Evolutionary conservation across 768 basidiomycete genomes (phyloP).

Genomic region (Boletus huronensis): DNA sequence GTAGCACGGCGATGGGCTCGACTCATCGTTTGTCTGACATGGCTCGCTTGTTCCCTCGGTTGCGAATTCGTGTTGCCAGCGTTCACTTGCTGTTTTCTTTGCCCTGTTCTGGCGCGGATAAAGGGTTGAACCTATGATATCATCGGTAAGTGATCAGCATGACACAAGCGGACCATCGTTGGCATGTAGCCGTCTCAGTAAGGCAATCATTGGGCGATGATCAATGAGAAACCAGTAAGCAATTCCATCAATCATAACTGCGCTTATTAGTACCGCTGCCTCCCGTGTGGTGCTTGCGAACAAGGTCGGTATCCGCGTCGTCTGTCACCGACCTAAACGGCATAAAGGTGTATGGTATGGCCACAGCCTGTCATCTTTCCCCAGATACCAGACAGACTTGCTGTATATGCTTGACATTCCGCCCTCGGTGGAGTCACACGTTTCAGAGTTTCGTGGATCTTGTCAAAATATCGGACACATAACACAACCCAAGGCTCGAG

Average conservation of each 20-base stretch:
- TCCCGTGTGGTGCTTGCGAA: neutral
- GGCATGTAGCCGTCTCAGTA: neutral
- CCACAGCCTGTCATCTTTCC: neutral
- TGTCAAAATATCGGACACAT: neutral
- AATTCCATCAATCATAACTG: neutral
- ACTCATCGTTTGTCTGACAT: slow-evolving; percentile 16
- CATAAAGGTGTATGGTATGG: neutral
- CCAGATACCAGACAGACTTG: neutral
- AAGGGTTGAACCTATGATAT: neutral
- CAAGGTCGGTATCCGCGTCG: neutral
- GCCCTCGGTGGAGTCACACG: neutral
- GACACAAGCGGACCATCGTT: neutral
- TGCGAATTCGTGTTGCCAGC: neutral
- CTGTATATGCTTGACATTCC: neutral
- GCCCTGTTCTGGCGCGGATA: neutral
- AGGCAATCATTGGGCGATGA: neutral
- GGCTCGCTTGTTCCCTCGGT: neutral
- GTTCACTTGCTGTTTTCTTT: neutral
- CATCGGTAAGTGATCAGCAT: neutral
- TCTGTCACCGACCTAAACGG: neutral
- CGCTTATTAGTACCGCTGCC: neutral
- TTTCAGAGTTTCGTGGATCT: neutral
- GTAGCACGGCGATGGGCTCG: neutral
- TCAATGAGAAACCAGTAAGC: neutral
- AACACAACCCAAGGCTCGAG: neutral